Conservation (phyloP, 108 stramenopile genomes). For the Pseudonitzschia multiseries region DNA sequence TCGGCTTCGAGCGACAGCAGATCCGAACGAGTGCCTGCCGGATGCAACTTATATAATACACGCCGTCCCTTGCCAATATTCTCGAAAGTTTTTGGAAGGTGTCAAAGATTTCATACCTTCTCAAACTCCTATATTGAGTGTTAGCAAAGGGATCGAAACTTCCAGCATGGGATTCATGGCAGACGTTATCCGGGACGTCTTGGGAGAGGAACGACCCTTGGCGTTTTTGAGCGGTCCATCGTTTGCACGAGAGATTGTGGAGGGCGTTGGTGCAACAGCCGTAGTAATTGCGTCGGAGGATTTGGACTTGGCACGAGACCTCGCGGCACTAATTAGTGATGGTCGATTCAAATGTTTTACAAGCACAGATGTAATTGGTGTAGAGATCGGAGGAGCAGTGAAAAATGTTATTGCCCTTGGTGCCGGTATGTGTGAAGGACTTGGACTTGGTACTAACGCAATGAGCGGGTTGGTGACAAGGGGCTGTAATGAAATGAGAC, state of each 20-base stretch:
- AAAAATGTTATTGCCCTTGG: conserved; percentile 98
- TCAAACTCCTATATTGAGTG: conserved; percentile 71
- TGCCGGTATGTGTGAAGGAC: conserved; percentile 97
- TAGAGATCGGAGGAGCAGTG: conserved; percentile 96
- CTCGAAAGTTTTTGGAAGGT: conserved; percentile 65
- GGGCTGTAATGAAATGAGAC: conserved; percentile 95
- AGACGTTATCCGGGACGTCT: conserved; percentile 83
- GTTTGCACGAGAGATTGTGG: conserved; percentile 94
- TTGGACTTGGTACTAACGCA: conserved; percentile 95
- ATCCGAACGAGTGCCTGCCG: conserved; percentile 69
- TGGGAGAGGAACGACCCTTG: conserved; percentile 86
- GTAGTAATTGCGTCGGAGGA: conserved; percentile 95
- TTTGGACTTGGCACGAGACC: conserved; percentile 81
- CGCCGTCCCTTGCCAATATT: conserved; percentile 94
- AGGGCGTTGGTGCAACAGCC: conserved; percentile 87
- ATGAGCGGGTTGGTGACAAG: conserved; percentile 95
- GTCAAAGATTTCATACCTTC: conserved; percentile 72
- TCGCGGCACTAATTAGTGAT: conserved; percentile 78
- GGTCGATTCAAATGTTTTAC: conserved; percentile 90
- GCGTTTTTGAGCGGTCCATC: conserved; percentile 94
- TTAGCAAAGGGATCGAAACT: conserved; percentile 94
- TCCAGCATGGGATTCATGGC: conserved; percentile 91
- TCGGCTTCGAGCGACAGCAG: conserved; percentile 78
- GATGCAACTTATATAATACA: conserved; percentile 95
- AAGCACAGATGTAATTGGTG: conserved; percentile 87